Percentiles rank a stretch among this genome's conserved stretches.
Evolutionary conservation across 495 filamentous ascomycete species (phyloP).

Genomic region (Echria macrotheca): DNA sequence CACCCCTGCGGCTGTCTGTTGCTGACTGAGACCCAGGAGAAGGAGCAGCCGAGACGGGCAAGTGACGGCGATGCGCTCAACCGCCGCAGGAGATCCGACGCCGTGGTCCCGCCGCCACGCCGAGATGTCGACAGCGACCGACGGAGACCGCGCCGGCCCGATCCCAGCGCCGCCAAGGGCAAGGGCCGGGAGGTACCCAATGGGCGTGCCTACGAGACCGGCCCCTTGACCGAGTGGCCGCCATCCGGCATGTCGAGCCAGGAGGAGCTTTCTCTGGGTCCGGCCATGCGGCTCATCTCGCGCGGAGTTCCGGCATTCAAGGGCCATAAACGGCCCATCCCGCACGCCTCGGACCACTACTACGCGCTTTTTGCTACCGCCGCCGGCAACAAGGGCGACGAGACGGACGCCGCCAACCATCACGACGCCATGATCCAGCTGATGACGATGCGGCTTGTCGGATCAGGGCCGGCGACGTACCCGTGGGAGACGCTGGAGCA

Average conservation of each 20-base stretch:
- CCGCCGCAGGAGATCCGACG: slow-evolving; percentile 16
- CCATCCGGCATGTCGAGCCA: slow-evolving; percentile 37
- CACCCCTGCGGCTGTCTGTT: slow-evolving; percentile 8
- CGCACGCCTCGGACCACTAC: slow-evolving; percentile 45
- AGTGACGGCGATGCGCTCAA: slow-evolving; percentile 29
- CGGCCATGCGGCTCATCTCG: slow-evolving; percentile 44
- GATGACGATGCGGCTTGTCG: slow-evolving; percentile 40
- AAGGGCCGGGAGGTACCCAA: slow-evolving; percentile 36
- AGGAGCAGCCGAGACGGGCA: slow-evolving; percentile 17
- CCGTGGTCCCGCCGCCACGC: not conserved
- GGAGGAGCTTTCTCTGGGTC: slow-evolving; percentile 39
- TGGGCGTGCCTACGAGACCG: slow-evolving; percentile 27
- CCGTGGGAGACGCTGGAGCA: slow-evolving; percentile 65
- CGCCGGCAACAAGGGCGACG: slow-evolving; percentile 40
- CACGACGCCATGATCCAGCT: slow-evolving; percentile 47
- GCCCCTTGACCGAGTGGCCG: slow-evolving; percentile 44
- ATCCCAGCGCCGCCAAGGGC: slow-evolving; percentile 34
- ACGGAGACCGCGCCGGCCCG: slow-evolving; percentile 36
- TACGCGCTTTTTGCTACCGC: slow-evolving; percentile 45
- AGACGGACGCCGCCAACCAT: slow-evolving; percentile 38
- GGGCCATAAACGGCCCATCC: slow-evolving; percentile 40
- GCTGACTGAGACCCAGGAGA: slow-evolving; percentile 18
- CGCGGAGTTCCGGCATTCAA: slow-evolving; percentile 42
- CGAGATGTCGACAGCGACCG: slow-evolving; percentile 22
- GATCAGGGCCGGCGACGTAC: slow-evolving; percentile 30